Base-by-base conservation (phyloP, 1,284 basidiomycete species). In the Athelia sp. region DNA sequence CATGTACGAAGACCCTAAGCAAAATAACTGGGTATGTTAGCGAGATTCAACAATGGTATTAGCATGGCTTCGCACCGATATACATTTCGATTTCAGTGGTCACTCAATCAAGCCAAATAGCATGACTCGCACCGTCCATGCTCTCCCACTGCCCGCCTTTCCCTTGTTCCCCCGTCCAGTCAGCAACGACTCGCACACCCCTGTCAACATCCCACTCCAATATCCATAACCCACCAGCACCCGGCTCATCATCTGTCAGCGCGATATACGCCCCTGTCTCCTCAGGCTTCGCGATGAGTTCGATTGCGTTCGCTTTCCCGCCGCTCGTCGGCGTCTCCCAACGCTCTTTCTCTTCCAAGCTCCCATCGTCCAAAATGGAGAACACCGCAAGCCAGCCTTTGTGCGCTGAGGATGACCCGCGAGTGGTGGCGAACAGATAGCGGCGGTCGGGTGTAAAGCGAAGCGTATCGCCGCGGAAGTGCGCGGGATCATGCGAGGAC, bases 271-370 rank as follows among this genome's bases (percentile, higher is more conserved):
- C 64, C 4, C 62, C 53, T 6, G 26, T 46, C 22, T 26, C 11
- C 36, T 48, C n/a, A 29, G 53, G 49, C 52, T 73, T 74, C 4
- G 64, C 47, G 11, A 65, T 53, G 4, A 76, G 47, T 49, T 76
- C 73, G 15, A 77, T 63, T 2, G 74, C 75, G 50, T 75, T 71
- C 4, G 75, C 75, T 60, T 73, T 76, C 1, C 75, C 75, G 10
- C 73, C 74, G 0, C 70, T 70, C 1, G 74, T 76, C 2, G 65
- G 62, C 0, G 74, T 73, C 51, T 76, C 64, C 51, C 64, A 72
- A 9, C 8, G n/a, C 19, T 40, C 61, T 8, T 57, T 52, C 24
- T 58, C 52, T 15, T 36, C 38, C 48, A 74, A 69, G 19, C 57
- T 43, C 1, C 75, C 75, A n/a, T 68, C 59, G 4, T 54, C 55